Evolutionary conservation across 163 green algal species (phyloP), one percentile per base, ranked within the genome.

Genomic region (Chlamydomonas reinhardtii): DNA sequence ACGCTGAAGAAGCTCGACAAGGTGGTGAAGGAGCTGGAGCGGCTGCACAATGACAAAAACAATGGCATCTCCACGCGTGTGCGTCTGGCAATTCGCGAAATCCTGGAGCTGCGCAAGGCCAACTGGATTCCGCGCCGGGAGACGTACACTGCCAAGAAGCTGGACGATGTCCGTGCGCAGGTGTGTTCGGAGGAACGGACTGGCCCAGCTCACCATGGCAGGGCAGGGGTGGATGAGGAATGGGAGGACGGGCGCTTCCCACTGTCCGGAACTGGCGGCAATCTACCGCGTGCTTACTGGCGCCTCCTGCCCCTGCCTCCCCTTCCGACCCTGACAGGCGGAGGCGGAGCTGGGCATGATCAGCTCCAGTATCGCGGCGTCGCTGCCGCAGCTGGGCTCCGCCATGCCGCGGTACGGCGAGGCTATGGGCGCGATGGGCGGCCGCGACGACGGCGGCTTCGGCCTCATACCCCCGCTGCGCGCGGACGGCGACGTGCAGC

Each of bases 91-190:
- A 93, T 92, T 66, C 84, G 81, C 56, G 89, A 92, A 64, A 37
- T 92, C 0, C 27, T 90, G 72, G 90, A 99, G 62, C 91, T 98
- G 72, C 88, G 95, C 70, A 73, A 76, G 19, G 95, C 91, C 83
- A 95, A 96, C 48, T 98, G 95, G 95, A 88, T 98, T 34, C 95
- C 96, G 27, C 94, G 97, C 16, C 86, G 95, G 27, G 94, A 98
- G 89, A 92, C 93, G 37, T 94, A 96, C 80, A 97, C 94, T 22
- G 96, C 97, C 62, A 99, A 99, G 96, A 99, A 98, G 92, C 92
- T 99, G 72, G 94, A 97, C 34, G 95, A 99, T 84, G 96, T 99
- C 66, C 94, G 90, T 15, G 79, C 84, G n/a, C 76, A 82, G 69
- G 84, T 72, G 29, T 22, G 59, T 0, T 1, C 43, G 29, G 5